Conservation (phyloP, 495 filamentous ascomycete genomes). For the Aspergillus funiculosus region DNA sequence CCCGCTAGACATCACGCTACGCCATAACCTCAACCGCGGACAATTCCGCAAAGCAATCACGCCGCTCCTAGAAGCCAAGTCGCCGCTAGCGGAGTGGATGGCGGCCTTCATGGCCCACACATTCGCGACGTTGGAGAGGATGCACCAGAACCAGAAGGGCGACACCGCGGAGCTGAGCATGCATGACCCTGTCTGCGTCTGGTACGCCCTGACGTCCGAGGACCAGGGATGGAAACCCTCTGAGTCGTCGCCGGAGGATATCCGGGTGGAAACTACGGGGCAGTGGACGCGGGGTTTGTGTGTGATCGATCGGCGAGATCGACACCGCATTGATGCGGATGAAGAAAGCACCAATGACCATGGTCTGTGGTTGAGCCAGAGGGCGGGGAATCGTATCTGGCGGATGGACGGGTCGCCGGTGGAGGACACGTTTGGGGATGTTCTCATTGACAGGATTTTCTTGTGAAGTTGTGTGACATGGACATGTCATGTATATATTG, state of each 20-base stretch:
- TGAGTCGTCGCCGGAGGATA: constrained; percentile 52
- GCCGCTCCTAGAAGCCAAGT: constrained; percentile 46
- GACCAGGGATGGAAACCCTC: constrained; percentile 41
- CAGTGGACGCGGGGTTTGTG: constrained; percentile 96
- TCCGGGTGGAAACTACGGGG: constrained; percentile 78
- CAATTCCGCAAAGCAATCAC: constrained; percentile 53
- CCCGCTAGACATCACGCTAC: constrained; percentile 82
- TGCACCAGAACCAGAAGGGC: constrained; percentile 49
- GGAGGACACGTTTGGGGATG: constrained; percentile 36
- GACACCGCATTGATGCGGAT: constrained; percentile 55
- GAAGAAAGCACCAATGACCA: constrained; percentile 56
- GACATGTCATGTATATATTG: no score
- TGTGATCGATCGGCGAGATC: constrained; percentile 66
- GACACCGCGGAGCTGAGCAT: constrained; percentile 59
- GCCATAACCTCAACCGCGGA: constrained; percentile 58
- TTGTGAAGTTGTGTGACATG: no score
- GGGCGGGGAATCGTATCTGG: constrained; percentile 70
- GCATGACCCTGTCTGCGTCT: constrained; percentile 85
- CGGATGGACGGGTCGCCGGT: constrained; percentile 52
- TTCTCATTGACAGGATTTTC: constrained; percentile 44
- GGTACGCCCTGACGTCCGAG: constrained; percentile 66
- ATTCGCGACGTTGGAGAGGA: constrained; percentile 63
- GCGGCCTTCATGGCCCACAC: constrained; percentile 69
- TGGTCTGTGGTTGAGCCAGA: constrained; percentile 64
- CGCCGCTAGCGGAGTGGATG: constrained; percentile 80